phyloP scores from a whole-genome alignment of 2,329 filamentous ascomycete species.

The Colletotrichum magnum region DNA sequence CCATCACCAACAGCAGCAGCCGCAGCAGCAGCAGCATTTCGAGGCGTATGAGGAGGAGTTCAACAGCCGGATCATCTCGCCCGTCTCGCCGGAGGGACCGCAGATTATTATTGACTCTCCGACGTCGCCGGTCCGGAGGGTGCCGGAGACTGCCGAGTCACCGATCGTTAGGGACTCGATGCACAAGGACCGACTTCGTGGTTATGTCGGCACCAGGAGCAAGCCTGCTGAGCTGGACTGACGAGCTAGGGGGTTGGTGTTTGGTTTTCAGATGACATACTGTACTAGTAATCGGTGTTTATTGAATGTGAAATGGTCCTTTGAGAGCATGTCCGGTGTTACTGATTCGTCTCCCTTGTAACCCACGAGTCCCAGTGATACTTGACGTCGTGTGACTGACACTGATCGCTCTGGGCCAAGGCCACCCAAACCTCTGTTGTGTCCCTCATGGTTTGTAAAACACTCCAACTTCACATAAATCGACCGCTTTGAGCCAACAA shows the following conservation, averaged over 20 bases:
- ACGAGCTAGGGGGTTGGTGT: not conserved
- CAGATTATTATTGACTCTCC: not conserved
- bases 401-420: too few relatives aligned
- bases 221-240: constrained; percentile 31
- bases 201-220: constrained; percentile 6
- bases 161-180: not conserved
- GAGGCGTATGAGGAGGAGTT: not conserved
- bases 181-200: not conserved
- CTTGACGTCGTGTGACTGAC: too few relatives aligned
- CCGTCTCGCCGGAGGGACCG: not conserved
- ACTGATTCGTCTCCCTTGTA: too few relatives aligned
- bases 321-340: too few relatives aligned
- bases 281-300: too few relatives aligned
- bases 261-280: not conserved
- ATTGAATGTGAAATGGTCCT: too few relatives aligned
- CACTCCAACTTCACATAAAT: too few relatives aligned
- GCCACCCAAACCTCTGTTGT: too few relatives aligned
- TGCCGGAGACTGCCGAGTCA: not conserved
- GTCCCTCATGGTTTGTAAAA: too few relatives aligned
- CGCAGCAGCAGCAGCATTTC: not conserved
- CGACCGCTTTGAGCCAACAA: too few relatives aligned
- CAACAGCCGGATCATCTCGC: not conserved
- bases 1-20: not conserved
- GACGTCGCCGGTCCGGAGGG: not conserved
- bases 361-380: too few relatives aligned